Evolutionary conservation across 768 basidiomycete genomes (phyloP).

Genomic region (Xerocomellus intermedius): DNA sequence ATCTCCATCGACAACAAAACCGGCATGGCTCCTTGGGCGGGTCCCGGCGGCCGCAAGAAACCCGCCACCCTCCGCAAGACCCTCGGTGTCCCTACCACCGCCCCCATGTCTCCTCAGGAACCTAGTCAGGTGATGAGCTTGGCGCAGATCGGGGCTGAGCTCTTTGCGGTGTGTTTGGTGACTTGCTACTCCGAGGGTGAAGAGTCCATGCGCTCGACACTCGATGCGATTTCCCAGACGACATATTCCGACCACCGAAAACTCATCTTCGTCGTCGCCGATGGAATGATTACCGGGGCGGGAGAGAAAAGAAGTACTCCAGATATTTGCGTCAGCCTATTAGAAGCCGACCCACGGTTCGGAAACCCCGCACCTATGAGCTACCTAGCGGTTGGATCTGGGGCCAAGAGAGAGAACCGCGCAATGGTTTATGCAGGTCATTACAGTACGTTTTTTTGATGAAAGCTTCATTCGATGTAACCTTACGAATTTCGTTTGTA

Average conservation of each 20-base stretch:
- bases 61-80: slow-evolving; percentile 40
- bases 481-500: slow-evolving; percentile 3
- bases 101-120: slow-evolving; percentile 43
- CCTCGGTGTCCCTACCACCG: slow-evolving; percentile 46
- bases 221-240: slow-evolving; percentile 90
- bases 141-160: slow-evolving; percentile 89
- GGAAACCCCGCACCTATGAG: slow-evolving; percentile 95
- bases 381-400: slow-evolving; percentile 88
- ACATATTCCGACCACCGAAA: slow-evolving; percentile 92
- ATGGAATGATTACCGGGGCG: slow-evolving; percentile 98
- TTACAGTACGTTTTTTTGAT: slow-evolving; percentile 67
- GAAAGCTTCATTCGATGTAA: background rate
- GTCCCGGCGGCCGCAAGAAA: slow-evolving; percentile 49
- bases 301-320: slow-evolving; percentile 96
- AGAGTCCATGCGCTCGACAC: slow-evolving; percentile 84
- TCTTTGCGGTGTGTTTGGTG: slow-evolving; percentile 93
- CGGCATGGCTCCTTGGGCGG: slow-evolving; percentile 95
- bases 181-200: slow-evolving; percentile 98
- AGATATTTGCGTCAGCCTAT: slow-evolving; percentile 88
- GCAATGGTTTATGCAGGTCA: slow-evolving; percentile 99
- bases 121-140: slow-evolving; percentile 64
- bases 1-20: slow-evolving; percentile 86
- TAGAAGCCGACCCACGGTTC: slow-evolving; percentile 93
- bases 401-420: slow-evolving; percentile 85
- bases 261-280: slow-evolving; percentile 89